Base-by-base conservation (phyloP, 1,139 yeast species). In the Cylindricascospora bacillispora region DNA sequence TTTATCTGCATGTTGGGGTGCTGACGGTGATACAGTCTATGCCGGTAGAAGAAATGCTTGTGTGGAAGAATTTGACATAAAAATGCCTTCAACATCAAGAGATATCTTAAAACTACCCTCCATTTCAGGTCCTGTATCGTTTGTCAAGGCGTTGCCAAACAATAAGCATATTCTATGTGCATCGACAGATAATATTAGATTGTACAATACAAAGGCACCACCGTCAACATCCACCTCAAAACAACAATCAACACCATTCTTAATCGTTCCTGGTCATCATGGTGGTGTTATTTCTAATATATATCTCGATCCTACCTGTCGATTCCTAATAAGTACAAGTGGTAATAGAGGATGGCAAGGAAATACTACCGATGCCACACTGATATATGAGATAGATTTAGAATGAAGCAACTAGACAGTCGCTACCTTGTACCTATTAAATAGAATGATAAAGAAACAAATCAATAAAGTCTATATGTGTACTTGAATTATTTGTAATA, bases 271-370 rank as follows among this genome's bases (percentile, higher is more conserved):
- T 0, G 78, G 79, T 2, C 77, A 70, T 44, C 79, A 73, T 45
- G 80, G 78, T 28, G 73, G 74, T 12, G 65, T 76, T 56, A 54
- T 77, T 56, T 57, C 94, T 63, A 68, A 73, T 30, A 59, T 80
- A 40, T 63, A 70, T 39, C 77, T 86, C 20, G 97, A 86, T 50
- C 89, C 85, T 24, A 79, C 89, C 1, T 85, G 93, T 27, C 61
- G 89, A 41, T 89, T 81, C 52, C 65, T 89, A 74, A 70, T 86
- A 10, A 78, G 94, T 48, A 77, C 97, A 1, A 80, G 94, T 54
- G 98, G 98, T 5, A 82, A 80, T 43, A 68, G 97, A 47, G 98
- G 98, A 3, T 86, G 95, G 95, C 89, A 79, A 46, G 81, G 93
- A 3, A 59, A 63, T 20, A 69, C 75, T 24, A 79, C 93, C 1